Percentiles rank a stretch among this genome's conserved stretches.
These are phyloP conservation scores for Vitis riparia DNA, from an alignment of 164 flowering plant species.

Conservation along the genomic window DNA sequence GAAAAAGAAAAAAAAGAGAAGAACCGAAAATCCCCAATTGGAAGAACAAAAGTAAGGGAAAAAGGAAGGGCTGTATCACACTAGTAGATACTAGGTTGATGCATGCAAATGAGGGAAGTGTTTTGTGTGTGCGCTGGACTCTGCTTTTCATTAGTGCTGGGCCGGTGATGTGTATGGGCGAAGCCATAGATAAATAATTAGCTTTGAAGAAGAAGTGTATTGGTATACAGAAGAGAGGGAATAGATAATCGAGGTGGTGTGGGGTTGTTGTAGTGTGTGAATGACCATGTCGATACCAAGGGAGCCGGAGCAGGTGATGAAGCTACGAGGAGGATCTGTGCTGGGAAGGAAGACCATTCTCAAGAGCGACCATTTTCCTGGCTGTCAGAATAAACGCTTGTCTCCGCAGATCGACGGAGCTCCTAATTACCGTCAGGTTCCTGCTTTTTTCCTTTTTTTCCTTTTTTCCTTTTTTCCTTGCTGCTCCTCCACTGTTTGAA, in stretches of 20 bases:
- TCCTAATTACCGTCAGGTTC: slow-evolving; percentile 91
- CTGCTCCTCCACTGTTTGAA: not conserved
- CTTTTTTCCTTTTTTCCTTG: not conserved
- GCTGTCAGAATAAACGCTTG: slow-evolving; percentile 81
- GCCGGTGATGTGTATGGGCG: no score
- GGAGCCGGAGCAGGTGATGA: slow-evolving; percentile 80
- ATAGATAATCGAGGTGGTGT: not conserved
- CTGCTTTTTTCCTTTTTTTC: not conserved
- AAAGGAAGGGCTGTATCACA: not conserved
- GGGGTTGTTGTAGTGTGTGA: not conserved
- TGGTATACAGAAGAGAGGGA: not conserved
- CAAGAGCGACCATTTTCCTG: slow-evolving; percentile 91
- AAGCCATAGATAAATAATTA: no score
- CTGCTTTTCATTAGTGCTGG: no score
- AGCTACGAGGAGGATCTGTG: slow-evolving; percentile 78
- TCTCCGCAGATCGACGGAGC: slow-evolving; percentile 86
- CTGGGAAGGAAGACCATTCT: slow-evolving; percentile 83
- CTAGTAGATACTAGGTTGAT: not conserved
- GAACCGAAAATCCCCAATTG: not conserved
- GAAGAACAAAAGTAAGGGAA: not conserved
- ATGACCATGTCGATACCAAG: slow-evolving; percentile 50
- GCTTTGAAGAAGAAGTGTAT: not conserved
- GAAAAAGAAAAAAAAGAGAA: not conserved
- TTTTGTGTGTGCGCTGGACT: no score
- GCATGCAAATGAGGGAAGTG: no score